These are phyloP conservation scores for Schoenoplectus tabernaemontani DNA, from an alignment of 202 grass and related monocot genomes.

Conservation along the genomic window DNA sequence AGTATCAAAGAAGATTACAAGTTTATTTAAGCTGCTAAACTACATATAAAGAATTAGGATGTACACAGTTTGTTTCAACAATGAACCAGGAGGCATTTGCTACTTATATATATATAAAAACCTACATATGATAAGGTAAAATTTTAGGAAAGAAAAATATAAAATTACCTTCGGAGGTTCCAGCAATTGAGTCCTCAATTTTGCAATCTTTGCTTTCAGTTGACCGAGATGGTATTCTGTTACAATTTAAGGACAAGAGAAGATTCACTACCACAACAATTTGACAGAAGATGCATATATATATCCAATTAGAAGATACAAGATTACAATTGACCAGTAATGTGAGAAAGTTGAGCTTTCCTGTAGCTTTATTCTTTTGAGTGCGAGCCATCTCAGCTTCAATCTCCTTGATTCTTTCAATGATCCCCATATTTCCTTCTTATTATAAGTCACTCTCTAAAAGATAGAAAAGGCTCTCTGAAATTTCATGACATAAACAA, in stretches of 20 bases:
- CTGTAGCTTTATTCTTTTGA: constrained; percentile 99
- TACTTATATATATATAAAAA: no score
- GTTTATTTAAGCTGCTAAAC: background rate
- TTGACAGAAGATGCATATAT: background rate
- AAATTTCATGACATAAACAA: background rate
- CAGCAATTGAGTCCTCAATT: constrained; percentile 92
- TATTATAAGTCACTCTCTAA: background rate
- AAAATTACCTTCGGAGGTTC: constrained; percentile 92
- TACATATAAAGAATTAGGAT: background rate
- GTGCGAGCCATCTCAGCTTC: constrained; percentile 99
- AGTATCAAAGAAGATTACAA: background rate
- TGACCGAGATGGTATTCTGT: constrained; percentile 99
- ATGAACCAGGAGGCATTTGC: no score
- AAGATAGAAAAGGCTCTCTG: constrained; percentile 1
- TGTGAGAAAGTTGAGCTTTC: constrained; percentile 21
- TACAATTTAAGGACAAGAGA: background rate
- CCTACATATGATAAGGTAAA: background rate
- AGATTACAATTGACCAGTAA: constrained; percentile 13
- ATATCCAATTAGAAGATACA: background rate
- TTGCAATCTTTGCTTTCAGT: constrained; percentile 95
- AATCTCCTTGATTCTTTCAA: constrained; percentile 98
- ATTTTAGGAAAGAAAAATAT: background rate
- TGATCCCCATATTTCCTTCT: constrained; percentile 76
- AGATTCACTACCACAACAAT: background rate
- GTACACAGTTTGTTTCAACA: no score